phyloP scores from a whole-genome alignment of 2,329 filamentous ascomycete species.

The Colletotrichum sp. region DNA sequence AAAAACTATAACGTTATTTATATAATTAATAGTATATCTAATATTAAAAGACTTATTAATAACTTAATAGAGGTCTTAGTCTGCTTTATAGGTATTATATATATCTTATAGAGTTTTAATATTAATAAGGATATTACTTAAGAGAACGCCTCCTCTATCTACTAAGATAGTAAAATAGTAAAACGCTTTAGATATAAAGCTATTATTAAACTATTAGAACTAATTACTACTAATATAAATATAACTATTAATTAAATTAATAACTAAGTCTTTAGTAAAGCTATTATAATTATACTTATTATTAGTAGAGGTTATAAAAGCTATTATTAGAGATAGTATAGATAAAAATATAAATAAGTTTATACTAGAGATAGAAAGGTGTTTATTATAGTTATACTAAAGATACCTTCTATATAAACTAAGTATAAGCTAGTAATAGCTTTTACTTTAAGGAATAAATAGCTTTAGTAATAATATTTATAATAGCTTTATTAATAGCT shows the following conservation, averaged over 20 bases:
- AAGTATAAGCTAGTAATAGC: too few relatives aligned
- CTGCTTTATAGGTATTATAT: not conserved
- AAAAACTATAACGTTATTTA: not conserved
- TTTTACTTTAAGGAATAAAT: not conserved
- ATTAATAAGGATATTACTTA: not conserved
- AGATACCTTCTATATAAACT: too few relatives aligned
- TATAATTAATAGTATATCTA: not conserved
- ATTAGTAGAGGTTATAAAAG: not conserved
- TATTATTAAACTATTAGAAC: not conserved
- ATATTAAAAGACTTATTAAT: not conserved
- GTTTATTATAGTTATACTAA: not conserved
- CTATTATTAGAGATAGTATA: not conserved
- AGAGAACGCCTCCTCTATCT: too few relatives aligned
- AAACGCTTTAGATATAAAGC: not conserved
- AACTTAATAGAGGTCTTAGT: not conserved
- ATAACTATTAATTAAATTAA: not conserved
- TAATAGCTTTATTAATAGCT: too few relatives aligned
- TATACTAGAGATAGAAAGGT: not conserved
- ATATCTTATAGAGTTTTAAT: not conserved
- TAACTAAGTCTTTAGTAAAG: too few relatives aligned
- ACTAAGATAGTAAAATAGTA: not conserved
- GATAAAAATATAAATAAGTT: not conserved
- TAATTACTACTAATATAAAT: not conserved
- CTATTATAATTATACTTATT: too few relatives aligned
- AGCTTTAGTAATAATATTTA: not conserved